Conservation (phyloP, 176 grass and related monocot genomes). For the Ensete glaucum region DNA sequence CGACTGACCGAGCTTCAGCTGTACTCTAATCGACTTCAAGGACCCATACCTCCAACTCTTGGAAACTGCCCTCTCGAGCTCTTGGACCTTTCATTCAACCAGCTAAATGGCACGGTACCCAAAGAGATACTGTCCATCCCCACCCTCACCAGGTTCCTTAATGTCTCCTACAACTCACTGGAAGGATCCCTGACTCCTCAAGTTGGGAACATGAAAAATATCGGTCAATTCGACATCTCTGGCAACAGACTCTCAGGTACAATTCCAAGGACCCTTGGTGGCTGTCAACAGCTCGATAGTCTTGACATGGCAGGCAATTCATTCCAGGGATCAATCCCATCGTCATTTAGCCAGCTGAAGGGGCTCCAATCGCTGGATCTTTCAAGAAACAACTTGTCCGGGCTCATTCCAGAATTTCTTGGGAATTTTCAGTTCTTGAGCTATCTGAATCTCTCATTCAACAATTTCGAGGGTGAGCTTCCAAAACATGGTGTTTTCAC, state of each 20-base stretch:
- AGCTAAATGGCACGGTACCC: background rate
- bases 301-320: slow-evolving; percentile 22
- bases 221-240: slow-evolving; percentile 35
- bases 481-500: slow-evolving; percentile 18
- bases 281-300: slow-evolving; percentile 23
- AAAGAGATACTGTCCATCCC: slow-evolving; percentile 4
- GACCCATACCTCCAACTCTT: background rate
- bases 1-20: background rate
- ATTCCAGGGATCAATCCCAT: slow-evolving; percentile 37
- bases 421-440: background rate
- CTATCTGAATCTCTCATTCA: slow-evolving; percentile 51
- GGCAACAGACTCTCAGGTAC: background rate
- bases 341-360: slow-evolving; percentile 30
- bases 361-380: slow-evolving; percentile 14
- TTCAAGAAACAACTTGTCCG: slow-evolving; percentile 21
- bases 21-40: background rate
- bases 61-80: background rate
- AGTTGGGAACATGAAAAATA: slow-evolving; percentile 23
- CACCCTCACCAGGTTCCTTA: background rate
- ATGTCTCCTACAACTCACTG: slow-evolving; percentile 11
- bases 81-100: slow-evolving; percentile 12
- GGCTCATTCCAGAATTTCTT: background rate
- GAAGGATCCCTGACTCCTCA: slow-evolving; percentile 18
- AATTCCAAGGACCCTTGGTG: slow-evolving; percentile 33
- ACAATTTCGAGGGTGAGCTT: slow-evolving; percentile 35